A percentile compares a stretch with the other conserved stretches of the same genome.
Evolutionary conservation across 768 basidiomycete genomes (phyloP).

Genomic region (Kwoniella dendrophila): DNA sequence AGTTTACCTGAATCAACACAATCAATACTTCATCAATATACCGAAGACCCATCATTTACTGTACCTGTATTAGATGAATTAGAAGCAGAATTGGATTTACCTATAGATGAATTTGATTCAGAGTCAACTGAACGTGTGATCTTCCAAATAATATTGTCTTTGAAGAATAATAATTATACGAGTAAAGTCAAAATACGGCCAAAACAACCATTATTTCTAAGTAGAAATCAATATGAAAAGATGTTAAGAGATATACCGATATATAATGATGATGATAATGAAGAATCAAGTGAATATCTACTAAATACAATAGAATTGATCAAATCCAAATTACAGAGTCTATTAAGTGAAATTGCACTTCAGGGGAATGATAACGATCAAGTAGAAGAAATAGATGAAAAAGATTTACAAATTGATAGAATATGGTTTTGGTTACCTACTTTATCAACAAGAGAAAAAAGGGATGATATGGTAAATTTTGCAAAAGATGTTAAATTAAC

Average conservation of each 20-base stretch:
- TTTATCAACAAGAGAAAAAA: slow-evolving; percentile 54
- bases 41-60: background rate
- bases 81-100: slow-evolving; percentile 2
- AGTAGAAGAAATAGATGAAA: background rate
- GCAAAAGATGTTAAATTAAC: slow-evolving; percentile 52
- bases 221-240: slow-evolving; percentile 12
- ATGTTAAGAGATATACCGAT: slow-evolving; percentile 10
- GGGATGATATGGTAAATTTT: slow-evolving; percentile 55
- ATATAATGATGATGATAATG: background rate
- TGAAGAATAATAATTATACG: background rate
- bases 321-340: background rate
- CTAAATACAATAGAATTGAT: slow-evolving; percentile 30
- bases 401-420: slow-evolving; percentile 30
- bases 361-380: background rate
- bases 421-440: slow-evolving; percentile 58
- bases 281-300: slow-evolving; percentile 31
- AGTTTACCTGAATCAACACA: slow-evolving; percentile 18
- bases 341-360: background rate
- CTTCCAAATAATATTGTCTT: slow-evolving; percentile 3
- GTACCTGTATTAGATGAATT: background rate
- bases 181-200: slow-evolving; percentile 8
- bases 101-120: slow-evolving; percentile 13
- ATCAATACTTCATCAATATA: slow-evolving; percentile 17
- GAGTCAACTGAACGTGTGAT: background rate
- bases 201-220: slow-evolving; percentile 34